A percentile compares a stretch with the other conserved stretches of the same genome.
These are phyloP conservation scores for Fraxinus latifolia DNA, from an alignment of 305 asterid genomes.

Conservation along the genomic window DNA sequence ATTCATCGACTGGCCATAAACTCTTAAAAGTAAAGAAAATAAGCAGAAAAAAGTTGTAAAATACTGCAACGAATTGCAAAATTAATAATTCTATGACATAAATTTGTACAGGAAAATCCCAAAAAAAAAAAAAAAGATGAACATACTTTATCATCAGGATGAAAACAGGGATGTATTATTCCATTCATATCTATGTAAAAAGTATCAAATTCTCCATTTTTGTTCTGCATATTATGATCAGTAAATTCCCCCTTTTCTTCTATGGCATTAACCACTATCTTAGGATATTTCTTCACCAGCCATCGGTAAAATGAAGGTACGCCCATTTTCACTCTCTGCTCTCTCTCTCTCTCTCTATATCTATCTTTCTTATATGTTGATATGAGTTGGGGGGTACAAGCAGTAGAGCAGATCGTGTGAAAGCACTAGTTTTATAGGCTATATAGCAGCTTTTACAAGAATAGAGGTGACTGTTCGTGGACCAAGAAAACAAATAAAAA, in stretches of 20 bases:
- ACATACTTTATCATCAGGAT: conserved; percentile 48
- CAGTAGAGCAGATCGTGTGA: background rate
- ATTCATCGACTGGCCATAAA: background rate
- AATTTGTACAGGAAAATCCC: background rate
- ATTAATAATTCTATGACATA: background rate
- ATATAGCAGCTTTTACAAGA: background rate
- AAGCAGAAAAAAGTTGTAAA: background rate
- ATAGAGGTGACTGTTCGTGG: background rate
- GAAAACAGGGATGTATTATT: conserved; percentile 63
- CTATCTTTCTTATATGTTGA: background rate
- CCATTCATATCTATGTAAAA: conserved; percentile 66
- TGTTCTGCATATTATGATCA: conserved; percentile 15
- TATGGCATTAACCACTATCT: conserved; percentile 27
- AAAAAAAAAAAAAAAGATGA: background rate
- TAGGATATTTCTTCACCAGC: conserved; percentile 49
- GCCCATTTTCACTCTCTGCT: conserved; percentile 35
- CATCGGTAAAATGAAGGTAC: conserved; percentile 61
- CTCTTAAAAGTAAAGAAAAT: background rate
- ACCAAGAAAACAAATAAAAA: background rate
- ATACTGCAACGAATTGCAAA: background rate
- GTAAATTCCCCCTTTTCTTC: conserved; percentile 23
- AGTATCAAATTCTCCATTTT: conserved; percentile 45
- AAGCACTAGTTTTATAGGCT: background rate
- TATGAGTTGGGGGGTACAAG: background rate
- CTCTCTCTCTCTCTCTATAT: background rate